Evolutionary conservation across 768 basidiomycete species (phyloP), one percentile per base, ranked within the genome.

Genomic region (Russula foetens): DNA sequence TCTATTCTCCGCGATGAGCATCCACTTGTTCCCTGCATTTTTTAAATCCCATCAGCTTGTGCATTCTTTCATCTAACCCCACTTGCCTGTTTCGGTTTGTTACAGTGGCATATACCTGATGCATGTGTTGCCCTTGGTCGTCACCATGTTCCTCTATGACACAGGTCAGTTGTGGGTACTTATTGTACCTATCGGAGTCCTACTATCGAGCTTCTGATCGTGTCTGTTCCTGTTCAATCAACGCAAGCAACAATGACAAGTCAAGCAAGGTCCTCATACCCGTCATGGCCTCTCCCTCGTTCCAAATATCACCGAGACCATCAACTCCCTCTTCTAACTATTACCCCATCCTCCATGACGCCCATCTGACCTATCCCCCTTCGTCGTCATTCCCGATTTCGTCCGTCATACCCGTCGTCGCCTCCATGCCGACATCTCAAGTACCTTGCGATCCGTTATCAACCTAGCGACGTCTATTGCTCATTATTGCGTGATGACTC

Each of bases 401-500:
- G 39, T 53, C 28, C 44, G 29, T 33, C 35, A 14, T 7, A 23
- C 0, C 28, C 9, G n/a, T n/a, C 29, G 31, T 49, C 24, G 26
- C 7, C 26, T 21, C 28, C 4, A 21, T 39, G 47, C 24, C 29
- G n/a, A 17, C 24, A 28, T 21, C 21, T 28, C 17, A 14, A n/a
- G 26, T 43, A 21, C 11, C 44, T 21, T 38, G 50, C 46, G 43
- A 53, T 38, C 51, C 28, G 31, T 31, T 23, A 43, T 45, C 21
- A 8, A 41, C n/a, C 12, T 49, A 21, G 31, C 39, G 21, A 58
- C 41, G 5, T 23, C 29, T 14, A 31, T 58, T 29, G 31, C 28
- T 47, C 35, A 46, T 45, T 1, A 62, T 56, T 56, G 63, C 63
- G 60, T 63, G 63, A 63, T 63, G 53, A 49, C 63, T 63, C 63